These are phyloP conservation scores for Micractinium conductrix DNA, from an alignment of 139 green algal species.

Conservation along the genomic window DNA sequence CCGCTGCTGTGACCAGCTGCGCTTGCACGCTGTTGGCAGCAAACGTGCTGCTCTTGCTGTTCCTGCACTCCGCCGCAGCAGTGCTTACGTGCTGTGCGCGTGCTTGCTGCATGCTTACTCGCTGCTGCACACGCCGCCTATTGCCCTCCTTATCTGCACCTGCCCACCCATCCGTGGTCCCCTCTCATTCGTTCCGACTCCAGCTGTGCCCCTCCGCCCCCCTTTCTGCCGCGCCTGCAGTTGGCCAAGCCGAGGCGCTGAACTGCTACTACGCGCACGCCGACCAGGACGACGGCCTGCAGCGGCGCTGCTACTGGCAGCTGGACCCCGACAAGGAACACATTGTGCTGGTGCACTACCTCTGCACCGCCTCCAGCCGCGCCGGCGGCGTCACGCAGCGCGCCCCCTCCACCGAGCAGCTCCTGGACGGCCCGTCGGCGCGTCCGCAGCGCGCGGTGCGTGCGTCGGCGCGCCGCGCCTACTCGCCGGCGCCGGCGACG, in stretches of 20 bases:
- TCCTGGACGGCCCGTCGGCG: background rate
- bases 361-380: slow-evolving; percentile 33
- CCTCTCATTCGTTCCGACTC: too few relatives aligned
- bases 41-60: too few relatives aligned
- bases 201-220: too few relatives aligned
- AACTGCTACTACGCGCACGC: slow-evolving; percentile 87
- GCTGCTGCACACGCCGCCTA: too few relatives aligned
- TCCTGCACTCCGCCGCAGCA: background rate
- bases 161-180: too few relatives aligned
- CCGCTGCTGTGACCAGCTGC: background rate
- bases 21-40: background rate
- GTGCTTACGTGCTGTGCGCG: background rate
- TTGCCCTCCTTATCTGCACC: too few relatives aligned
- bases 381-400: background rate
- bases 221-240: slow-evolving; percentile 7
- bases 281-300: slow-evolving; percentile 55
- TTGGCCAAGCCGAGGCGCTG: slow-evolving; percentile 65
- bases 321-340: slow-evolving; percentile 60
- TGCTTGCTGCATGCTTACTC: too few relatives aligned
- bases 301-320: slow-evolving; percentile 81
- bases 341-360: slow-evolving; percentile 73
- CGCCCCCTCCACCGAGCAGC: background rate
- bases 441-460: background rate
- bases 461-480: background rate
- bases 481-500: background rate